Evolutionary conservation across 139 green algal species (phyloP).

Genomic region (Eudorina sp.): DNA sequence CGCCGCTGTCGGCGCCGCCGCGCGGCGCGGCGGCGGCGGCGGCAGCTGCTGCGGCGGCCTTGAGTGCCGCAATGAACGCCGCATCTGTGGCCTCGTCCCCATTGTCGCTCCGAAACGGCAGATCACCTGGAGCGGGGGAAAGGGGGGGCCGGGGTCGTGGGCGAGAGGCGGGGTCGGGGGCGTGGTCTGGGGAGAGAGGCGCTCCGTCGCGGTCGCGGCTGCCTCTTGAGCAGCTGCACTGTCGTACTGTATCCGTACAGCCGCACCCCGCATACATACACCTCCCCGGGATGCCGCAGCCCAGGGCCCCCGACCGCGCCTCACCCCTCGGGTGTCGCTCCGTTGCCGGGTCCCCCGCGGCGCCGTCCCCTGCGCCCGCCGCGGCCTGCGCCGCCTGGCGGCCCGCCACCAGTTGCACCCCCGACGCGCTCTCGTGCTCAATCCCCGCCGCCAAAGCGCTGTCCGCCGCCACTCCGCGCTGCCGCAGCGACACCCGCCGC

Average conservation of each 20-base stretch:
- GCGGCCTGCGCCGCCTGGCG: neutral
- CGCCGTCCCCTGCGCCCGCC: neutral
- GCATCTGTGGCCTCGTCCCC: constrained; percentile 39
- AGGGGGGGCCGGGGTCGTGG: neutral
- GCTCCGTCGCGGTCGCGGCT: too few species aligned
- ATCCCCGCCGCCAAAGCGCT: constrained; percentile 17
- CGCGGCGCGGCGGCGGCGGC: neutral
- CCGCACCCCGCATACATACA: too few species aligned
- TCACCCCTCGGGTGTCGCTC: neutral
- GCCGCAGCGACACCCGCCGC: constrained; percentile 12
- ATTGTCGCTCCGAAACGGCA: constrained; percentile 57
- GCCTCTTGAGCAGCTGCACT: too few species aligned
- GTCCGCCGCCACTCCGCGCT: constrained; percentile 22
- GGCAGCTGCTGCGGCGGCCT: neutral
- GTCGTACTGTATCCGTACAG: too few species aligned
- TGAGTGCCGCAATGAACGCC: constrained; percentile 47
- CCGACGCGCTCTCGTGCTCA: constrained; percentile 8
- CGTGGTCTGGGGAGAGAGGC: too few species aligned
- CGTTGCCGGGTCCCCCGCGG: neutral
- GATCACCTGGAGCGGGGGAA: neutral
- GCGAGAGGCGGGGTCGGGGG: too few species aligned
- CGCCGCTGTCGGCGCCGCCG: neutral
- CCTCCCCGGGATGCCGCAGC: neutral
- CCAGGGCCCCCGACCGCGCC: too few species aligned
- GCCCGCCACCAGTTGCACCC: constrained; percentile 32